Evolutionary conservation across 140 eudicot genomes (phyloP).

Genomic region (Stevia rebaudiana): DNA sequence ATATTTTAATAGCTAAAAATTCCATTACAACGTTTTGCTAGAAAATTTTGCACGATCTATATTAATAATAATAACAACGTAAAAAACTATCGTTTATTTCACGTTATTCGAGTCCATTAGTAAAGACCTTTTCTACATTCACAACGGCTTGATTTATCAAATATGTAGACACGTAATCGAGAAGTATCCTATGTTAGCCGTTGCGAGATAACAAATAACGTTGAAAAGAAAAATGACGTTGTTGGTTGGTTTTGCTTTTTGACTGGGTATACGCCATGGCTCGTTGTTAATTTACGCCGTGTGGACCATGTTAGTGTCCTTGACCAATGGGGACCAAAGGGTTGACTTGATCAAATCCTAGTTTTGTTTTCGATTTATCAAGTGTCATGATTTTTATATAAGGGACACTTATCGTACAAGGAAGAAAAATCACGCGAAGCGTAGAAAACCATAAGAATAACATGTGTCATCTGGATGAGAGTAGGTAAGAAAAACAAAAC

Average conservation of each 20-base stretch:
- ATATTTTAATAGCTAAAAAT: too few relatives aligned
- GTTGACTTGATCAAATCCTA: conserved; percentile 32
- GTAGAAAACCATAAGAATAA: too few relatives aligned
- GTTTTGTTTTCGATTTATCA: background rate
- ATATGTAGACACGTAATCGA: conserved; percentile 12
- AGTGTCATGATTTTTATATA: too few relatives aligned
- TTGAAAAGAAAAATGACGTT: conserved; percentile 22
- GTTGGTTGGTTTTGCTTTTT: conserved; percentile 14
- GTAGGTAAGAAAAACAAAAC: too few relatives aligned
- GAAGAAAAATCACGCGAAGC: too few relatives aligned
- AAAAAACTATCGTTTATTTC: background rate
- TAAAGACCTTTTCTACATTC: conserved; percentile 6
- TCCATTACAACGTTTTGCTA: background rate
- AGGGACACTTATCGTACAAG: too few relatives aligned
- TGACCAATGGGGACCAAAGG: background rate
- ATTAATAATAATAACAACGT: background rate
- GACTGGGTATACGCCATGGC: conserved; percentile 17
- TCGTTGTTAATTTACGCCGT: conserved; percentile 21
- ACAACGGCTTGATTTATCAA: conserved; percentile 14
- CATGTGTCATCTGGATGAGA: too few relatives aligned
- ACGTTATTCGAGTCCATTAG: conserved; percentile 6
- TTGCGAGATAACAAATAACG: conserved; percentile 16
- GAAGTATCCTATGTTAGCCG: conserved; percentile 39
- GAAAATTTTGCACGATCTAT: background rate
- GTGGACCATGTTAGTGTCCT: conserved; percentile 22